Base-by-base conservation (phyloP, 140 eudicot genomes). In the Bidens hawaiensis region DNA sequence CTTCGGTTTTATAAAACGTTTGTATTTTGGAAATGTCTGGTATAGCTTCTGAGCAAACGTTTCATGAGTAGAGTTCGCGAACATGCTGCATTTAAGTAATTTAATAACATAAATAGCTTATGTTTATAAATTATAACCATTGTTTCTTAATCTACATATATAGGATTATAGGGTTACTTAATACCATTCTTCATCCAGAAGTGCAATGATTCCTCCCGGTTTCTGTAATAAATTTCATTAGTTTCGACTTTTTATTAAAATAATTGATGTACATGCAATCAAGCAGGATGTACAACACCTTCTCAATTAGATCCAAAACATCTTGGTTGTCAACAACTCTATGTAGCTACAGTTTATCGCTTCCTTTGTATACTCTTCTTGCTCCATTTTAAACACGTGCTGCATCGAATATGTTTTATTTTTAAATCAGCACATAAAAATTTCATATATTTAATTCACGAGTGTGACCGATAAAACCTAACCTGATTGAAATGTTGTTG, bases 401-500 rank as follows among this genome's bases (percentile, higher is more conserved):
- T 90, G 91, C 56, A 62, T 51, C 19, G 25, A 18, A 19, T 1
- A 18, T 6, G 14, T 4, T 14, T 5, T 0, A 36, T n/a, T n/a
- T n/a, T n/a, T n/a, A n/a, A n/a, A 27, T 63, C 60, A 64, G 59
- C 25, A 40, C 5, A 42, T 15, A n/a, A n/a, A 33, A 56, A 28
- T 45, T 68, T 12, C 19, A 47, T 25, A 36, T 33, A 18, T 22
- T 31, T 12, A n/a, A 58, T 9, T 71, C 57, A 56, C 17, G 23
- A 15, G 17, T 17, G 22, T 55, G 41, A 68, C 58, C 23, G 49
- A 71, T 14, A 56, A 19, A 62, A 75, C 11, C 40, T 59, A 54
- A 90, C 98, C 98, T 90, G 98, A 76, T 90, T 90, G 65, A 90
- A 90, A 60, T 90, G 98, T 76, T 90, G 98, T 74, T 90, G 98